These are phyloP conservation scores for Anacardium occidentale DNA, from an alignment of 345 rosid genomes.

Conservation along the genomic window DNA sequence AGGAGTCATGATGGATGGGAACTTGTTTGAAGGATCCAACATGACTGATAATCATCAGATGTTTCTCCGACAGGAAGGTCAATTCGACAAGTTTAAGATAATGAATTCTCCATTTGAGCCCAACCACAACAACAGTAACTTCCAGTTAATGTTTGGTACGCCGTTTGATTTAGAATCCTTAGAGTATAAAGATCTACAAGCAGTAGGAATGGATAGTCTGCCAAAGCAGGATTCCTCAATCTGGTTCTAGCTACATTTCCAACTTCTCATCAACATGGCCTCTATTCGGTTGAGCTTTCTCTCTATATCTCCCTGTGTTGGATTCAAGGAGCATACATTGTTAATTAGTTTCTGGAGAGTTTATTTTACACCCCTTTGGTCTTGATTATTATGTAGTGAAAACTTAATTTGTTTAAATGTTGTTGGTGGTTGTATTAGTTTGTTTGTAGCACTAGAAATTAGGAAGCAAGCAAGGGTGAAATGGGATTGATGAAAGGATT, in stretches of 20 bases:
- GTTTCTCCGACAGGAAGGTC: slow-evolving; percentile 46
- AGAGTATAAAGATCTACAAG: slow-evolving; percentile 64
- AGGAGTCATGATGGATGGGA: slow-evolving; percentile 48
- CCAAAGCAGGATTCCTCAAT: slow-evolving; percentile 68
- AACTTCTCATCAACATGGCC: not conserved
- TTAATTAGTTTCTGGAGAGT: not conserved
- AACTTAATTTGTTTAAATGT: not conserved
- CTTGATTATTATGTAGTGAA: not conserved
- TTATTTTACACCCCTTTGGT: not conserved
- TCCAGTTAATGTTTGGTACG: slow-evolving; percentile 58
- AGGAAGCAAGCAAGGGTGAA: slow-evolving; percentile 7
- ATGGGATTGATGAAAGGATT: slow-evolving; percentile 25
- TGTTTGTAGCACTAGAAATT: slow-evolving; percentile 25
- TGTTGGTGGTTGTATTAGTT: slow-evolving; percentile 14
- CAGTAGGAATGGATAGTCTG: slow-evolving; percentile 45
- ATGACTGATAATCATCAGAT: slow-evolving; percentile 45
- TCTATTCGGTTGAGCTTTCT: not conserved
- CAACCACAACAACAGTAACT: slow-evolving; percentile 36
- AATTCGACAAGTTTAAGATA: slow-evolving; percentile 46
- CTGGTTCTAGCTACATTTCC: slow-evolving; percentile 52
- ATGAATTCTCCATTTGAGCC: slow-evolving; percentile 46
- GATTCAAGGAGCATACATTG: not conserved
- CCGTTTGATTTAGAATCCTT: slow-evolving; percentile 64
- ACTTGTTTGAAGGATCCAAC: slow-evolving; percentile 57
- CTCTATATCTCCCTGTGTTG: not conserved